Evolutionary conservation across 768 basidiomycete species (phyloP), one percentile per base, ranked within the genome.

Genomic region (Termitomyces heimii): DNA sequence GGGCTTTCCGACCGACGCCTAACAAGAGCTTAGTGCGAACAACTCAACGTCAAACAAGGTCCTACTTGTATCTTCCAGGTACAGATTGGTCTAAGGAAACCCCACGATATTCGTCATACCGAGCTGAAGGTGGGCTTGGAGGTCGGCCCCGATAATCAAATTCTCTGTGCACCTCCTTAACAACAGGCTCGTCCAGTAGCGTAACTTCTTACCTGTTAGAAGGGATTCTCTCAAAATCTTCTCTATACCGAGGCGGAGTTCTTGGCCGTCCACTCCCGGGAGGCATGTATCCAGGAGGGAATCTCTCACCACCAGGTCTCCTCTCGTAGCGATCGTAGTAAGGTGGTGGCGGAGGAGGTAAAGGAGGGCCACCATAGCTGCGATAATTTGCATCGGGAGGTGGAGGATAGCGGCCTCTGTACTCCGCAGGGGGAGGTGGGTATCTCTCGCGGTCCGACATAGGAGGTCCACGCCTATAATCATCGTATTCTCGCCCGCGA

Each of bases 1-100:
- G 85, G 86, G 63, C 89, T 91, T 64, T 83, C 78, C 34, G 89
- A 92, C 53, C 89, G 85, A 63, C 89, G 85, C 56, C 87, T 88
- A 58, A 32, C 24, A 40, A 18, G 49, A 43, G 45, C 45, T 28
- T 39, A 43, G 51, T 22, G 40, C 14, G 26, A 40, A 18, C 53
- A 53, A 57, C 49, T 28, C 6, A 52, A 37, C 48, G 62, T 20
- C 8, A 16, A 8, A 40, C n/a, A 40, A 3, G 48, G 44, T 64
- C 69, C 44, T 34, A 80, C 77, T 79, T 74, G 59, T 75, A 77
- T 75, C 84, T 77, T 64, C 69, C 75, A 67, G 62, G 74, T 40
- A 67, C 71, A 53, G 74, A 66, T 55, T 78, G 77, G 45, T 75
- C 73, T 29, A 77, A 75, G 20, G 70, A 71, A 40, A 76, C 70